A percentile compares a stretch with the other conserved stretches of the same genome.
phyloP scores from a whole-genome alignment of 177 flowering plant species.

The Vitis hybrid region DNA sequence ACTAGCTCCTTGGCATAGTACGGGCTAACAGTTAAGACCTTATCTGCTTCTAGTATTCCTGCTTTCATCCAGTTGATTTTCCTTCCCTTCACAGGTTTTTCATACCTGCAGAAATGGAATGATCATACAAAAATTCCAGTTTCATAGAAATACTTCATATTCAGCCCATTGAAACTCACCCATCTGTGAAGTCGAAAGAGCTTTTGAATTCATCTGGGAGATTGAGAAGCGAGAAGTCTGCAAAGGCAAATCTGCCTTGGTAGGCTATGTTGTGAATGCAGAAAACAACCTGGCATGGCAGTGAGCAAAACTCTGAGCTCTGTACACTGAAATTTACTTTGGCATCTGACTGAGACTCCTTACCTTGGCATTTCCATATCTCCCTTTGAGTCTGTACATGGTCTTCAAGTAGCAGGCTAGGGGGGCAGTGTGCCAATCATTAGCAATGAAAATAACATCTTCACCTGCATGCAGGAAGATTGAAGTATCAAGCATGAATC shows the following conservation, averaged over 20 bases:
- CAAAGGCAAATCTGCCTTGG: slow-evolving; percentile 69
- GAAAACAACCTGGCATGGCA: slow-evolving; percentile 17
- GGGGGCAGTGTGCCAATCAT: slow-evolving; percentile 77
- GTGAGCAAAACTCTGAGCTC: background rate
- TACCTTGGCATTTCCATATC: slow-evolving; percentile 63
- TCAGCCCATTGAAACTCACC: slow-evolving; percentile 34
- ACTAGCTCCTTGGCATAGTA: slow-evolving; percentile 82
- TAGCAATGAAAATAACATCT: slow-evolving; percentile 64
- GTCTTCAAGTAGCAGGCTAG: slow-evolving; percentile 70
- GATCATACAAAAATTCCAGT: too few species aligned
- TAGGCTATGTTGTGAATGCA: slow-evolving; percentile 31
- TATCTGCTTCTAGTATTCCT: slow-evolving; percentile 71
- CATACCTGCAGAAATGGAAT: slow-evolving; percentile 42
- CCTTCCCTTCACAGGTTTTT: slow-evolving; percentile 89
- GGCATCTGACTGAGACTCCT: background rate
- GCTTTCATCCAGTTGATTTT: slow-evolving; percentile 99
- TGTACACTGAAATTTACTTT: too few species aligned
- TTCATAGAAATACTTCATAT: too few species aligned
- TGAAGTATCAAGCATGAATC: too few species aligned
- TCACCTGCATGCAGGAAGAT: slow-evolving; percentile 43
- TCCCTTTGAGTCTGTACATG: slow-evolving; percentile 51
- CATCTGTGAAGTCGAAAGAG: slow-evolving; percentile 85
- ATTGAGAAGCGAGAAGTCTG: slow-evolving; percentile 64
- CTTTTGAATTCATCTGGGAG: slow-evolving; percentile 57
- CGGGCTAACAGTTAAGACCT: slow-evolving; percentile 81